Percentiles rank a stretch among this genome's conserved stretches.
Evolutionary conservation across 139 green algal genomes (phyloP).

Genomic region (Chlamydomonas applanata): DNA sequence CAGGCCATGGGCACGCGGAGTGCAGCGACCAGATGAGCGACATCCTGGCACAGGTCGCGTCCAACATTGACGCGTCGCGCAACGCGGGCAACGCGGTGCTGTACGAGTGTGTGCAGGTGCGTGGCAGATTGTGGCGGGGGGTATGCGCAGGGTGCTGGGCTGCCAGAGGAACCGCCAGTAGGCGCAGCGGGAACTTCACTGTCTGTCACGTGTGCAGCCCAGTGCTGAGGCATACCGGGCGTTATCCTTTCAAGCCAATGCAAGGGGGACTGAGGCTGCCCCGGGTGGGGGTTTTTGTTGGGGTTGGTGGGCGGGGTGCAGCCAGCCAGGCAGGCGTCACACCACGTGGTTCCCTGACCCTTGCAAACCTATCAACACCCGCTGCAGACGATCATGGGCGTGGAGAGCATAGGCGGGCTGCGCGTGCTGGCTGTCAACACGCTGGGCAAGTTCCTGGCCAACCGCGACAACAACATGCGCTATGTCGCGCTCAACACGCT

Average conservation of each 20-base stretch:
- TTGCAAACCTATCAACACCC: too few relatives aligned
- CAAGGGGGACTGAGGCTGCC: too few relatives aligned
- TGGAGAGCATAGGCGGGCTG: slow-evolving; percentile 89
- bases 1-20: slow-evolving; percentile 72
- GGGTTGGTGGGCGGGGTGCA: too few relatives aligned
- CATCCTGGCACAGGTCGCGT: slow-evolving; percentile 93
- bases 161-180: too few relatives aligned
- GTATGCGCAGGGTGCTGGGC: too few relatives aligned
- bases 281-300: too few relatives aligned
- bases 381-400: slow-evolving; percentile 84
- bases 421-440: slow-evolving; percentile 97
- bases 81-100: slow-evolving; percentile 94
- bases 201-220: too few relatives aligned
- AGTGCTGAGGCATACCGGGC: too few relatives aligned
- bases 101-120: slow-evolving; percentile 86
- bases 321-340: too few relatives aligned
- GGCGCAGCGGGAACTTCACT: too few relatives aligned
- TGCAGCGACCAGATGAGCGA: slow-evolving; percentile 96
- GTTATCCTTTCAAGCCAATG: too few relatives aligned
- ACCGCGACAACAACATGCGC: slow-evolving; percentile 91
- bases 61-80: slow-evolving; percentile 80
- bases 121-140: background rate
- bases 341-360: background rate
- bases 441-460: slow-evolving; percentile 86
- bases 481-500: slow-evolving; percentile 98